Conservation (phyloP, 139 green algal species). For the Marvania coccoides region DNA sequence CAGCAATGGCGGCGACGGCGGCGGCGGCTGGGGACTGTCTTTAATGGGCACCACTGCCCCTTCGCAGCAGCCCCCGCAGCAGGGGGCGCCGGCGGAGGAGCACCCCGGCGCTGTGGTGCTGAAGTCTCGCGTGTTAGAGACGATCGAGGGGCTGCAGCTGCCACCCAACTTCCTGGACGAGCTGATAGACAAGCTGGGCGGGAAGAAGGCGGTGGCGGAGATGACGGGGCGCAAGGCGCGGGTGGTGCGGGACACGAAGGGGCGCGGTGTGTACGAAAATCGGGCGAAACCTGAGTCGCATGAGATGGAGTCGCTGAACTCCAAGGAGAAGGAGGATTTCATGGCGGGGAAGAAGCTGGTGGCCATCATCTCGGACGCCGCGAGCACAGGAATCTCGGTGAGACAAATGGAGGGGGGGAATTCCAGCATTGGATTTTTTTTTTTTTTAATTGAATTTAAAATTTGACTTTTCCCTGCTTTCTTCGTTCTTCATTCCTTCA, state of each 20-base stretch:
- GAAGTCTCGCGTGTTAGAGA: conserved; percentile 16
- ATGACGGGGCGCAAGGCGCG: conserved; percentile 71
- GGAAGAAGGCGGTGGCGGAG: conserved; percentile 56
- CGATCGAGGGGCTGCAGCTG: conserved; percentile 41
- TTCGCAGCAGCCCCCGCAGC: neutral
- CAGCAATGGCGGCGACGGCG: neutral
- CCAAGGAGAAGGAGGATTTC: conserved; percentile 60
- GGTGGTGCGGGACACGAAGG: conserved; percentile 30
- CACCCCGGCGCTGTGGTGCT: neutral
- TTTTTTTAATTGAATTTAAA: neutral
- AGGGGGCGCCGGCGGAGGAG: conserved; percentile 3
- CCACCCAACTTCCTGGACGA: conserved; percentile 86
- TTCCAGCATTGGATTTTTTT: conserved; percentile 12
- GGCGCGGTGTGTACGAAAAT: conserved; percentile 42
- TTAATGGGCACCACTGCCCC: neutral
- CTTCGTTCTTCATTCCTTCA: neutral
- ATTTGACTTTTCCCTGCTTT: neutral
- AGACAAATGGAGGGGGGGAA: too few relatives aligned
- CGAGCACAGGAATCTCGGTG: conserved; percentile 61
- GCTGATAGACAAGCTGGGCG: conserved; percentile 73
- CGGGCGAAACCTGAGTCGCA: conserved; percentile 56
- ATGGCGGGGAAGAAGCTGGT: conserved; percentile 79
- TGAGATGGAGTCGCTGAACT: conserved; percentile 83
- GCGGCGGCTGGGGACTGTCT: neutral
- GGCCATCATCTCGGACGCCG: conserved; percentile 86